Evolutionary conservation across 2,329 filamentous ascomycete species (phyloP).

Genomic region (Amylocarpus encephaloides): DNA sequence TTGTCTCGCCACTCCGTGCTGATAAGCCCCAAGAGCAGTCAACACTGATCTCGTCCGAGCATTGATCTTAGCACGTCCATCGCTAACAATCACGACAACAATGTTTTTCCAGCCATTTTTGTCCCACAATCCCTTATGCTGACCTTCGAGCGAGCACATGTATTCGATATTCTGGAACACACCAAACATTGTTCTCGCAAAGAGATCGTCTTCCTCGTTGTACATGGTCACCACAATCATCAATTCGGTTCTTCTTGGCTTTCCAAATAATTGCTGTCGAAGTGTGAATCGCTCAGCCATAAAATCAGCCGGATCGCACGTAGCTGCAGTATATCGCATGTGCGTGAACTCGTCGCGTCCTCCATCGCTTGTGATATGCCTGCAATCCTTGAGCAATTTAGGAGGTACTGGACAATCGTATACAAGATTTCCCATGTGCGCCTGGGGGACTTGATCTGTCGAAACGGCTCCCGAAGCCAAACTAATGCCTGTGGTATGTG

Average conservation of each 20-base stretch:
- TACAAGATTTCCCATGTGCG: slow-evolving; percentile 11
- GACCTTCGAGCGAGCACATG: slow-evolving; percentile 61
- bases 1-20: slow-evolving; percentile 65
- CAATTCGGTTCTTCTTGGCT: slow-evolving; percentile 62
- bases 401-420: slow-evolving; percentile 21
- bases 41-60: slow-evolving; percentile 57
- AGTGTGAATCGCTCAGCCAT: slow-evolving; percentile 60
- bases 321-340: slow-evolving; percentile 64
- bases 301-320: slow-evolving; percentile 63
- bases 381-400: slow-evolving; percentile 12
- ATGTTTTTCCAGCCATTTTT: slow-evolving; percentile 71
- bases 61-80: slow-evolving; percentile 65
- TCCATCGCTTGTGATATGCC: slow-evolving; percentile 1
- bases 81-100: slow-evolving; percentile 63
- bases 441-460: slow-evolving; percentile 3
- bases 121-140: slow-evolving; percentile 51
- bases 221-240: slow-evolving; percentile 73
- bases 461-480: background rate
- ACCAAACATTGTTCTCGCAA: slow-evolving; percentile 61
- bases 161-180: slow-evolving; percentile 67
- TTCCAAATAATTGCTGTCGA: slow-evolving; percentile 62
- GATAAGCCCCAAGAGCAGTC: slow-evolving; percentile 60
- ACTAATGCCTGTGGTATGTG: background rate
- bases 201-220: slow-evolving; percentile 65
- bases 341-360: slow-evolving; percentile 47